Percentiles rank a stretch among this genome's conserved stretches.
Conservation (phyloP, 441 rosid genomes). For the Adansonia grandidieri region DNA sequence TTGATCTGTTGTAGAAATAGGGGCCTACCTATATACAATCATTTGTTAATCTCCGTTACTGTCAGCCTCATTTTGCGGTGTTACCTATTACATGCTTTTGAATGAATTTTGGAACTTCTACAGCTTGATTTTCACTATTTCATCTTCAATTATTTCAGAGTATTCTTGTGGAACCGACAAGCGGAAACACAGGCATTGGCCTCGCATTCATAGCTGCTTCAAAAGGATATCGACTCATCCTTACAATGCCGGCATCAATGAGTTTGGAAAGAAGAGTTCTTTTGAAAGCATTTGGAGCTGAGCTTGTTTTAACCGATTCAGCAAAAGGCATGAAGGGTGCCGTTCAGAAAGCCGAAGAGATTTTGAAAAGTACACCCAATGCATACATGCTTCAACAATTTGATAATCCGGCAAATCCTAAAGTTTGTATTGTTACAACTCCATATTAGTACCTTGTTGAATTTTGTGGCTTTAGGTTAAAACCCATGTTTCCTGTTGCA, state of each 20-base stretch:
- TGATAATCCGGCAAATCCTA: conserved; percentile 96
- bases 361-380: conserved; percentile 69
- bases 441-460: neutral
- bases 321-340: conserved; percentile 97
- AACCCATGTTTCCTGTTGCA: conserved; percentile 37
- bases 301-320: conserved; percentile 85
- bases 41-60: neutral
- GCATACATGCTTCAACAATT: conserved; percentile 93
- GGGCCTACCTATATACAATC: neutral
- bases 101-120: neutral
- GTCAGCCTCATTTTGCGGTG: neutral
- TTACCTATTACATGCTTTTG: neutral
- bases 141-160: conserved; percentile 46
- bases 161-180: conserved; percentile 90
- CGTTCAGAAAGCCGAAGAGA: conserved; percentile 91
- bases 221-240: conserved; percentile 79
- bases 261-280: conserved; percentile 96
- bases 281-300: conserved; percentile 91
- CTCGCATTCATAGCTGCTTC: conserved; percentile 97
- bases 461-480: conserved; percentile 21
- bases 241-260: conserved; percentile 98
- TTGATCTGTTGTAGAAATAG: neutral
- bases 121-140: conserved; percentile 5
- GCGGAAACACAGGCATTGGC: conserved; percentile 98
- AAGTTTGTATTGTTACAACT: conserved; percentile 48